Evolutionary conservation across 1,284 basidiomycete species (phyloP).

Genomic region (Wallemia ichthyophaga): DNA sequence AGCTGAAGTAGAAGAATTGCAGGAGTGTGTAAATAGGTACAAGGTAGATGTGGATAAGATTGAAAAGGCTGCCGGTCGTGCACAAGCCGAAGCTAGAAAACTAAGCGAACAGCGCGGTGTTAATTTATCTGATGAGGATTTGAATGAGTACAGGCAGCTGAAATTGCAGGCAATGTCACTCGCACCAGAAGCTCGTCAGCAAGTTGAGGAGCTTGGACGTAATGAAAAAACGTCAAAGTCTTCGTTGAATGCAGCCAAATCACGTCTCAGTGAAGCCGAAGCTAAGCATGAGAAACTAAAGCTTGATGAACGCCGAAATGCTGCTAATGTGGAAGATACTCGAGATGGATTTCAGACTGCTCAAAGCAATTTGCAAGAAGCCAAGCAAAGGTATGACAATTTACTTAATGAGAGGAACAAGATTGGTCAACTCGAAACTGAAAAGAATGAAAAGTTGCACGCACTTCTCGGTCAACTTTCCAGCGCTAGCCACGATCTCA

Average conservation of each 20-base stretch:
- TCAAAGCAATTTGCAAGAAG: slow-evolving; percentile 26
- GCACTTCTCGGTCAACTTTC: slow-evolving; percentile 55
- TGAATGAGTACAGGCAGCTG: slow-evolving; percentile 57
- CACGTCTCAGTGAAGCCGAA: background rate
- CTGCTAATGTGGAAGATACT: slow-evolving; percentile 28
- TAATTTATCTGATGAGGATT: slow-evolving; percentile 31
- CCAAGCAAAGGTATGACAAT: slow-evolving; percentile 39
- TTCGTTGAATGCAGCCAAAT: slow-evolving; percentile 18
- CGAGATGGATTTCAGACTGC: slow-evolving; percentile 15
- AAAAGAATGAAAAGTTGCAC: slow-evolving; percentile 68
- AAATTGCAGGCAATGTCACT: slow-evolving; percentile 44
- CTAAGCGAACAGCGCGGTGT: slow-evolving; percentile 1
- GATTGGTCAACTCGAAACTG: slow-evolving; percentile 57
- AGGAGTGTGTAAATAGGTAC: slow-evolving; percentile 27
- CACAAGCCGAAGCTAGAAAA: slow-evolving; percentile 27
- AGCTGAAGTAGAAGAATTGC: slow-evolving; percentile 35
- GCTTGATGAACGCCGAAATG: slow-evolving; percentile 6
- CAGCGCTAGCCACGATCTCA: slow-evolving; percentile 56
- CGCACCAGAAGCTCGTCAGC: slow-evolving; percentile 61
- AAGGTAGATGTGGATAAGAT: slow-evolving; percentile 36
- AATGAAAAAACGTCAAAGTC: slow-evolving; percentile 47
- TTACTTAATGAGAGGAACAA: slow-evolving; percentile 39
- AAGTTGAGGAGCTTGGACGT: slow-evolving; percentile 46
- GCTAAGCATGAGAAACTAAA: slow-evolving; percentile 27
- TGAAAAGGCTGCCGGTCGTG: slow-evolving; percentile 36